Evolutionary conservation across 768 basidiomycete genomes (phyloP).

Genomic region (Clavulina sp.): DNA sequence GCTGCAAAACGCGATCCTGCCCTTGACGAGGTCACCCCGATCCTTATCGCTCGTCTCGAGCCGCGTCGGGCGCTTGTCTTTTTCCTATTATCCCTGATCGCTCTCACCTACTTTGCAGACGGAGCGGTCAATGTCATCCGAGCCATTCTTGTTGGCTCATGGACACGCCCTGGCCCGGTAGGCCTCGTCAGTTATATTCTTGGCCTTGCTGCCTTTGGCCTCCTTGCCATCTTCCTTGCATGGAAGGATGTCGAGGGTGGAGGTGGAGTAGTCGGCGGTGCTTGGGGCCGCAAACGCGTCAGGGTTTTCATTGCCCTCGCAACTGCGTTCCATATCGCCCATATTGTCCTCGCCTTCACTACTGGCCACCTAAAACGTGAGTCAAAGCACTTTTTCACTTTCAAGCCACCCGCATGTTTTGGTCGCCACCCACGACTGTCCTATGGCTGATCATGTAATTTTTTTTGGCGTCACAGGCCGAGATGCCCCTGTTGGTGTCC

Average conservation of each 20-base stretch:
- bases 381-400: constrained; percentile 10
- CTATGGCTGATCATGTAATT: no score
- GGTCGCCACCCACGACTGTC: no score
- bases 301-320: constrained; percentile 36
- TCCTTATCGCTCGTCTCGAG: constrained; percentile 51
- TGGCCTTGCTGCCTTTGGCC: constrained; percentile 52
- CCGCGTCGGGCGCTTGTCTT: constrained; percentile 69
- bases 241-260: constrained; percentile 64
- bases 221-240: constrained; percentile 55
- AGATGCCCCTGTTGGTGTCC: background rate
- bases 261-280: no score
- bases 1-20: background rate
- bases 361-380: constrained; percentile 21
- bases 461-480: background rate
- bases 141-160: constrained; percentile 44
- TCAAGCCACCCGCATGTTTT: no score
- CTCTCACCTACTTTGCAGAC: constrained; percentile 62
- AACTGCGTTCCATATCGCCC: constrained; percentile 39
- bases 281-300: constrained; percentile 46
- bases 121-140: constrained; percentile 53
- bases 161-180: constrained; percentile 25
- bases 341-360: constrained; percentile 37
- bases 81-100: constrained; percentile 43
- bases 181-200: constrained; percentile 26
- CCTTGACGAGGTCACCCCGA: constrained; percentile 32